Evolutionary conservation across 176 grass and related monocot species (phyloP).

Genomic region (Puya raimondii): DNA sequence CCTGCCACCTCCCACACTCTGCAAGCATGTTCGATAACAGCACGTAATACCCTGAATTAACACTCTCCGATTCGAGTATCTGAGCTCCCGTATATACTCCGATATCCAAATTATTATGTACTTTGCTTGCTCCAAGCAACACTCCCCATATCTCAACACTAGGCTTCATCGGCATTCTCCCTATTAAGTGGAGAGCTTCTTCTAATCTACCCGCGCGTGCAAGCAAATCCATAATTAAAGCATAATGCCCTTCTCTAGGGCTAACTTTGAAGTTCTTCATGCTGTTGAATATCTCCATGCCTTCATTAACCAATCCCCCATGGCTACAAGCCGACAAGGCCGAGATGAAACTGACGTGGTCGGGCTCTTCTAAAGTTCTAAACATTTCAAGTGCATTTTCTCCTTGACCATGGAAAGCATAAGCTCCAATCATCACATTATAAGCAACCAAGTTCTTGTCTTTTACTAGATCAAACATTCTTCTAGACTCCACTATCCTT

Average conservation of each 20-base stretch:
- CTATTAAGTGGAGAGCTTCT: constrained; percentile 12
- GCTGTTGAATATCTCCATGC: constrained; percentile 8
- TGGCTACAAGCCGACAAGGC: constrained; percentile 21
- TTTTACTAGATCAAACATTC: constrained; percentile 12
- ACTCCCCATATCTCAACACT: constrained; percentile 18
- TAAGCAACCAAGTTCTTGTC: constrained; percentile 26
- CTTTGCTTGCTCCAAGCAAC: constrained; percentile 23
- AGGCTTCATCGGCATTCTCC: constrained; percentile 12
- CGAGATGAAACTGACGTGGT: constrained; percentile 16
- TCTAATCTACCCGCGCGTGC: constrained; percentile 16
- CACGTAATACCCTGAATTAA: constrained; percentile 21
- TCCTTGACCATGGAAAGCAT: constrained; percentile 14
- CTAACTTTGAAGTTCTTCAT: constrained; percentile 10
- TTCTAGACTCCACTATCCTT: constrained; percentile 14
- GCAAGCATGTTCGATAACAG: constrained; percentile 22
- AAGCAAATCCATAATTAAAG: constrained; percentile 17
- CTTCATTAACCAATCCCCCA: constrained; percentile 18
- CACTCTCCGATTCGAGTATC: constrained; percentile 8
- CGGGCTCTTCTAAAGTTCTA: constrained; percentile 9
- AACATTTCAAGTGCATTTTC: constrained; percentile 21
- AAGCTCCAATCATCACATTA: constrained; percentile 26
- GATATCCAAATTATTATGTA: constrained; percentile 15
- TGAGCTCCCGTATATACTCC: constrained; percentile 13
- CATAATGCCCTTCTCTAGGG: constrained; percentile 16
- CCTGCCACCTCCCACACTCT: constrained; percentile 19